Conservation (phyloP, 2,329 filamentous ascomycete genomes). For the Balansia obtecta region DNA sequence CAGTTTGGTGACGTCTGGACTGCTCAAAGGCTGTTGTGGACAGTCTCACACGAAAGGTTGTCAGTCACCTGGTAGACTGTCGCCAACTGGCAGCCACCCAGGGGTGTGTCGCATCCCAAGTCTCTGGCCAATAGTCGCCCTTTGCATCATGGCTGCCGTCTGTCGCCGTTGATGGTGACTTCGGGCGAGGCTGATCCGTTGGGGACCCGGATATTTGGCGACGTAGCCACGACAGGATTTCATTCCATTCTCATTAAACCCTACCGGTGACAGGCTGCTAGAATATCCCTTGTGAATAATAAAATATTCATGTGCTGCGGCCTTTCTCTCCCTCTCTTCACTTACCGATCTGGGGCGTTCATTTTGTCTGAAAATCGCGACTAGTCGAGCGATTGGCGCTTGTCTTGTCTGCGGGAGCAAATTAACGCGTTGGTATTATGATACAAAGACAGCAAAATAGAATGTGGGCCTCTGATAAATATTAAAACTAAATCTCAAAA, state of each 20-base stretch:
- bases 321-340: constrained; percentile 4
- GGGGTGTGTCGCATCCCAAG: not conserved
- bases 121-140: not conserved
- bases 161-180: too few relatives aligned
- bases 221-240: not conserved
- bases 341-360: constrained; percentile 46
- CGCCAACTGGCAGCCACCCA: constrained; percentile 1
- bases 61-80: not conserved
- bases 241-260: not conserved
- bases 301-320: not conserved
- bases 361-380: constrained; percentile 21
- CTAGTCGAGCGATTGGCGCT: not conserved
- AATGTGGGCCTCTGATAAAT: not conserved
- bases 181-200: too few relatives aligned
- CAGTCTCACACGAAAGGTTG: not conserved
- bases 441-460: not conserved
- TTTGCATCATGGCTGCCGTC: too few relatives aligned
- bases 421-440: too few relatives aligned
- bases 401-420: not conserved
- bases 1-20: not conserved
- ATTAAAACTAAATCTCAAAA: not conserved
- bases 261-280: not conserved
- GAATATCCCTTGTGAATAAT: not conserved
- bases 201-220: not conserved
- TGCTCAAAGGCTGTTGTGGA: not conserved